phyloP scores from a whole-genome alignment of 2,329 filamentous ascomycete species.

The Fusarium subglutinans region DNA sequence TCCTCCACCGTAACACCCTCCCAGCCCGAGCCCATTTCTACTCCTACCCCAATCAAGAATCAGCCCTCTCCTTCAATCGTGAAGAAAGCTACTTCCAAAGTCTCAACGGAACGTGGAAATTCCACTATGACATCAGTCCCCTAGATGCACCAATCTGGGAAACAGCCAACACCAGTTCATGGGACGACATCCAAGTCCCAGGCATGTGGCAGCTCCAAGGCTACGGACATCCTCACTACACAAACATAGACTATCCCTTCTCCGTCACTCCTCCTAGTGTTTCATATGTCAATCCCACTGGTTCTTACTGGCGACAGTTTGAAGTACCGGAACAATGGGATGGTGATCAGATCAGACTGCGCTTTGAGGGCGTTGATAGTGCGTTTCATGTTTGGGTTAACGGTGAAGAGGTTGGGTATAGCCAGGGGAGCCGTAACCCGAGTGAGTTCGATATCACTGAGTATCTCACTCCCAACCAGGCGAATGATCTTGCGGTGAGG shows the following conservation, averaged over 20 bases:
- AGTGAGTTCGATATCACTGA: constrained; percentile 76
- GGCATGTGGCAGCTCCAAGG: constrained; percentile 78
- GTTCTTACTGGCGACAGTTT: constrained; percentile 70
- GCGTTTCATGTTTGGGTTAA: constrained; percentile 79
- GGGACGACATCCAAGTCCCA: constrained; percentile 64
- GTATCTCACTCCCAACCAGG: constrained; percentile 53
- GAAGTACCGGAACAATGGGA: constrained; percentile 56
- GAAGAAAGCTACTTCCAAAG: neutral
- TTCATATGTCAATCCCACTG: constrained; percentile 71
- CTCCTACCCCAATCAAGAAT: constrained; percentile 2
- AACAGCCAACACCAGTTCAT: neutral
- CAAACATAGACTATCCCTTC: constrained; percentile 74
- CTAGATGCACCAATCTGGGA: constrained; percentile 8
- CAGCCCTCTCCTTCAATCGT: neutral
- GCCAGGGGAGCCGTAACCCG: constrained; percentile 76
- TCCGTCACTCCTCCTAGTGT: constrained; percentile 73
- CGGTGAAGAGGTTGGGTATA: constrained; percentile 73
- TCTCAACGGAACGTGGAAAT: constrained; percentile 23
- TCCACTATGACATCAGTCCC: constrained; percentile 18
- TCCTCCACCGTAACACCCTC: constrained; percentile 6
- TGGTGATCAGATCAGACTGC: constrained; percentile 68
- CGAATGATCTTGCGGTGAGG: constrained; percentile 70
- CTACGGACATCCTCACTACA: constrained; percentile 73
- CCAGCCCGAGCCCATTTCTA: constrained; percentile 27
- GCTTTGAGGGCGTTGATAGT: constrained; percentile 80